Base-by-base conservation (phyloP, 2,329 filamentous ascomycete species). In the Pseudogymnoascus sp. region DNA sequence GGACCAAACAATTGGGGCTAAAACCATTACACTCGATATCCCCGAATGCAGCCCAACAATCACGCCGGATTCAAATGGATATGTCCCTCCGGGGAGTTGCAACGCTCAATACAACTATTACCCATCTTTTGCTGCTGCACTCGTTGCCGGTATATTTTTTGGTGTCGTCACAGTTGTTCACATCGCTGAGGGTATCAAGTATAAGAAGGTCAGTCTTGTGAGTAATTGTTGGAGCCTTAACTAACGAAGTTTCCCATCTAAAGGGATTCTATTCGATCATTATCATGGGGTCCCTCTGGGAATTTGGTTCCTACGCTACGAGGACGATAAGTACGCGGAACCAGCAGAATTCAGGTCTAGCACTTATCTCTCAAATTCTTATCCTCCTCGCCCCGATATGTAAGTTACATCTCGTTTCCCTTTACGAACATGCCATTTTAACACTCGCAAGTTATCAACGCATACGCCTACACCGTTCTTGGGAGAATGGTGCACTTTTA, bases 201-300 rank as follows among this genome's bases (percentile, higher is more conserved):
- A 75, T 67, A 72, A 70, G 21, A 77, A 78, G 65, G 50, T 68
- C 62, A 35, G 63, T 62, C 23, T 13, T 31, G n/a, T 11, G 11
- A 15, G 7, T 13, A 15, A 56, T 56, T 33, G n/a, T 19, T 33
- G 17, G 10, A 56, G 19, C 17, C 11, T 33, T 21, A 33, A 13
- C 50, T 56, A 33, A 56, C 29, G 17, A 21, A 33, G 1, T 15
- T 62, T 59, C 17, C 63, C 13, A 11, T 13, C 9, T 3, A 63
- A 37, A 71, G 70, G 67, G 68, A 23, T 77, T 78, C 65, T 75
- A 71, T 62, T 78, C 75, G 76, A 75, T 79, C 3, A 74, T 82
- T 9, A 74, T 79, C 44, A 77, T 80, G 71, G 79, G 75, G 7
- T 67, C 68, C 2, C 26, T 68, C 0, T 80, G 78, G 77, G 78